Evolutionary conservation across 768 basidiomycete species (phyloP).

Genomic region (Tulasnella sp.): DNA sequence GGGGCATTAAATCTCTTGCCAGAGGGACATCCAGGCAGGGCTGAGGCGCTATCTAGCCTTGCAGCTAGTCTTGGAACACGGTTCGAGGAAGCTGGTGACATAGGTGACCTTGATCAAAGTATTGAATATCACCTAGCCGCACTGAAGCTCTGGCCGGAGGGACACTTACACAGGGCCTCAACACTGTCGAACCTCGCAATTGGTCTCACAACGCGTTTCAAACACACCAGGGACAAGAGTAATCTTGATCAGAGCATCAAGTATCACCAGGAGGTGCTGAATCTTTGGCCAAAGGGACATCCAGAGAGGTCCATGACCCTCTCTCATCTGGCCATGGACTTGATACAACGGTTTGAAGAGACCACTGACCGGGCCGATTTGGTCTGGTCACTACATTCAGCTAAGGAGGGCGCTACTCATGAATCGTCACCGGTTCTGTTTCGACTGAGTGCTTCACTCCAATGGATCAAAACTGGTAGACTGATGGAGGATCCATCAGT

Average conservation of each 20-base stretch:
- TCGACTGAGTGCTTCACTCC: no score
- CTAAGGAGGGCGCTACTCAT: no score
- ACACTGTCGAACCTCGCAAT: neutral
- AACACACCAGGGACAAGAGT: neutral
- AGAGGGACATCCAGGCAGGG: neutral
- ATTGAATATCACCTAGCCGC: neutral
- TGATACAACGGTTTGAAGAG: no score
- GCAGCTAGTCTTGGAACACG: neutral
- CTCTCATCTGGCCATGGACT: no score
- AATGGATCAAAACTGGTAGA: no score
- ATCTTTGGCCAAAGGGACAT: neutral
- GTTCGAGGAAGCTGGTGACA: neutral
- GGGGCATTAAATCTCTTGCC: neutral
- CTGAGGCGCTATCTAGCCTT: neutral
- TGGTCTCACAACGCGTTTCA: neutral
- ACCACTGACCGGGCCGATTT: no score
- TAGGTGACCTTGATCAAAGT: neutral
- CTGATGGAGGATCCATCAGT: no score
- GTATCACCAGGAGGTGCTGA: neutral
- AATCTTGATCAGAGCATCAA: conserved; percentile 24
- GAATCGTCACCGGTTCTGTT: no score
- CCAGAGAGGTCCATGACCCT: conserved; percentile 5
- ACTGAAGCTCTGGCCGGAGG: neutral
- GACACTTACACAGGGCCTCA: neutral
- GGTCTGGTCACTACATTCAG: no score